A percentile compares a stretch with the other conserved stretches of the same genome.
Evolutionary conservation across 306 rosid genomes (phyloP).

Genomic region (Abrus pulchellus): DNA sequence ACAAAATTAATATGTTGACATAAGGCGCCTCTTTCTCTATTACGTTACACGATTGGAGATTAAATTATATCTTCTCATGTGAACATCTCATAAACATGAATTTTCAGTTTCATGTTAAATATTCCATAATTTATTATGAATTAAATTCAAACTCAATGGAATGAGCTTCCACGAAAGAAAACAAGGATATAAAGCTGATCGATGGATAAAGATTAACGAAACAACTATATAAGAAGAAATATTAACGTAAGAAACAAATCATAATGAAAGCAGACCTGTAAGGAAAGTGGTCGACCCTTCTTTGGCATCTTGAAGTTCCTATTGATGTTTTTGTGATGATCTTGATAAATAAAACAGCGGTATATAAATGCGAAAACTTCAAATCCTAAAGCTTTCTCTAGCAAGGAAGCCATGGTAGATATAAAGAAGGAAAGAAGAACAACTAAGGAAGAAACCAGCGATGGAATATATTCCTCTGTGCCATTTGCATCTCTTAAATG

Average conservation of each 20-base stretch:
- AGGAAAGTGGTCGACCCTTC: conserved; percentile 82
- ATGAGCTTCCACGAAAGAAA: not conserved
- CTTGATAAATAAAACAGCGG: conserved; percentile 51
- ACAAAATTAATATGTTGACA: not conserved
- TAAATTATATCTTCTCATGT: not conserved
- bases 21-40: not conserved
- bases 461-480: conserved; percentile 76
- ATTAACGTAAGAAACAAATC: not conserved
- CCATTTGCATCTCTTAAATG: conserved; percentile 54
- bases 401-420: conserved; percentile 66
- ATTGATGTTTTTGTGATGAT: conserved; percentile 39
- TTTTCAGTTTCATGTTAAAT: not conserved
- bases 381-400: conserved; percentile 64
- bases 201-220: conserved; percentile 8
- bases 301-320: conserved; percentile 72
- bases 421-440: conserved; percentile 46
- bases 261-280: conserved; percentile 67
- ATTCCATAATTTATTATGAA: not conserved
- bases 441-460: conserved; percentile 49
- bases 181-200: not conserved
- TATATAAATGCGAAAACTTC: conserved; percentile 58
- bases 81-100: not conserved
- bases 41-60: not conserved
- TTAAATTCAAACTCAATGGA: not conserved
- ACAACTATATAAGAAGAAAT: not conserved